Percentiles rank a stretch among this genome's conserved stretches.
phyloP scores from a whole-genome alignment of 1,284 basidiomycete genomes.

The Austropuccinia psidii region DNA sequence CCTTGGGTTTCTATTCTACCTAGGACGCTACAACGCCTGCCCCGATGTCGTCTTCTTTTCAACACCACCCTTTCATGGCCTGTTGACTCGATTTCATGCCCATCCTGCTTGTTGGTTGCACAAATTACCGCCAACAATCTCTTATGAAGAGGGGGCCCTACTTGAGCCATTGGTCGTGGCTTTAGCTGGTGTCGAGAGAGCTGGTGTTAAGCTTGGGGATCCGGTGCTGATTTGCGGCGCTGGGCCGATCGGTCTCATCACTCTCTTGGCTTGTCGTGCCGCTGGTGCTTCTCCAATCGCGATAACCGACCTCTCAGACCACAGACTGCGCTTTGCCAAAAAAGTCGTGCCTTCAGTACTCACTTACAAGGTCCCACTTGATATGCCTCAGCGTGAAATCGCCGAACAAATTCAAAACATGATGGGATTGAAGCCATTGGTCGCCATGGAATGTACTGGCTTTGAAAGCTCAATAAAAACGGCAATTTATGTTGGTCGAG shows the following conservation, averaged over 20 bases:
- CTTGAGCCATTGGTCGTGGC: slow-evolving; percentile 54
- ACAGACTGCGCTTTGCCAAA: slow-evolving; percentile 53
- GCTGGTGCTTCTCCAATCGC: slow-evolving; percentile 55
- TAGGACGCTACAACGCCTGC: slow-evolving; percentile 33
- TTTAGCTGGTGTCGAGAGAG: slow-evolving; percentile 53
- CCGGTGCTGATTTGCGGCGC: slow-evolving; percentile 51
- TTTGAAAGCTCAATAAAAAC: slow-evolving; percentile 79
- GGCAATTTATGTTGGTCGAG: slow-evolving; percentile 57
- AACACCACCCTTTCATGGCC: slow-evolving; percentile 45
- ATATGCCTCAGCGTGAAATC: slow-evolving; percentile 43
- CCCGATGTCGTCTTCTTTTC: slow-evolving; percentile 44
- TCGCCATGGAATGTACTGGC: slow-evolving; percentile 76
- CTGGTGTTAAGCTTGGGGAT: slow-evolving; percentile 52
- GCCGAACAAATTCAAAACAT: slow-evolving; percentile 46
- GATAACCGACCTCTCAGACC: slow-evolving; percentile 52
- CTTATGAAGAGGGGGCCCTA: slow-evolving; percentile 53
- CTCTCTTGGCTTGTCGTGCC: slow-evolving; percentile 52
- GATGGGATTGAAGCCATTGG: slow-evolving; percentile 47
- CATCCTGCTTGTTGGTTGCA: slow-evolving; percentile 55
- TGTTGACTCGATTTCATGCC: slow-evolving; percentile 50
- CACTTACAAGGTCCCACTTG: slow-evolving; percentile 48
- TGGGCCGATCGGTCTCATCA: slow-evolving; percentile 54
- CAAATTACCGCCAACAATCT: slow-evolving; percentile 51
- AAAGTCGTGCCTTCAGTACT: slow-evolving; percentile 51
- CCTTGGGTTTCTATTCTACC: background rate